Base-by-base conservation (phyloP, 805 yeast species). In the Tetrapisispora iriomotensis region DNA sequence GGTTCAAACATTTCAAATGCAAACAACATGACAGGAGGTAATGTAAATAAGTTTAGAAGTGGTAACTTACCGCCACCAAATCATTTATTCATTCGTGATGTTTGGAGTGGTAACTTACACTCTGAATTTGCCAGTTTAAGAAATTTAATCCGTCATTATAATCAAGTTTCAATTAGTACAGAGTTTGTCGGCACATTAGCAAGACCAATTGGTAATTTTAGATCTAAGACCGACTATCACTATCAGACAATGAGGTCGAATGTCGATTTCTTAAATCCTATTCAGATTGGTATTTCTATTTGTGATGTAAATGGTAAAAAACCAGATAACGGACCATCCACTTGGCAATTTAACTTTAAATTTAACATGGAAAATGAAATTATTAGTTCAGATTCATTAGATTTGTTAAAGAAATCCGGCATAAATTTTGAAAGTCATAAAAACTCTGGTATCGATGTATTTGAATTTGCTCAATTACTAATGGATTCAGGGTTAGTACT, bases 101-200 rank as follows among this genome's bases (percentile, higher is more conserved):
- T 83, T 22, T 82, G 90, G 87, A 68, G 65, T 27, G 75, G 72
- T 39, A 82, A 82, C 53, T 62, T 83, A 45, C 79, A 79, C 48
- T 68, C 70, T 40, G 92, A 82, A 52, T 76, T 82, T 60, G 72
- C 70, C 42, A 61, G 71, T 10, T 72, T 82, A 37, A 69, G 87
- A 45, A 70, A 71, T 38, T 66, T 81, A 23, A 67, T 78, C 30
- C 72, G 67, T 38, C 56, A 52, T 27, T 78, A 72, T 50, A 72
- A 77, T 40, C 67, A 70, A 48, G 72, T 82, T 20, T 72, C 84
- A 3, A 73, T 87, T 42, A 88, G 87, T 50, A 87, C 94, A 34
- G 97, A 92, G 60, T 87, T 92, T 56, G 96, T 96, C 0, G 98
- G 98, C 0, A 84, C 94, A 18, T 81, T 90, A 21, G 95, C 95